Conservation (phyloP, 805 yeast species). For the Teunomyces cretensis region DNA sequence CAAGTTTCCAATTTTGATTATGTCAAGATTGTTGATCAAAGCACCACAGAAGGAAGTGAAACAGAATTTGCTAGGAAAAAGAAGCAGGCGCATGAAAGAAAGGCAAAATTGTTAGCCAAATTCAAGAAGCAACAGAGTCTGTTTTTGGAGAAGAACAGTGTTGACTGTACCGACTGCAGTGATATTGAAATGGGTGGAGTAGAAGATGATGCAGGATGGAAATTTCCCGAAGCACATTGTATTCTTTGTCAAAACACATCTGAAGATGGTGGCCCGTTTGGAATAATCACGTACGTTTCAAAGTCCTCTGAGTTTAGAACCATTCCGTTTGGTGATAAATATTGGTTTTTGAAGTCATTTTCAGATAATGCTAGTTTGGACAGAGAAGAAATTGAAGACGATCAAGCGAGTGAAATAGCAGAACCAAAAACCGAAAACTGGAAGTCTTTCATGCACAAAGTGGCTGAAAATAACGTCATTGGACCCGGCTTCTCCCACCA, state of each 20-base stretch:
- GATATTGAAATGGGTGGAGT: slow-evolving; percentile 45
- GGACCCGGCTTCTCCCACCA: slow-evolving; percentile 71
- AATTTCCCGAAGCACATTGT: slow-evolving; percentile 72
- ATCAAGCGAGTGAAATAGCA: slow-evolving; percentile 11
- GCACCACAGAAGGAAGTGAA: slow-evolving; percentile 15
- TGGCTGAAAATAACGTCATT: slow-evolving; percentile 43
- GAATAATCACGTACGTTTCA: slow-evolving; percentile 64
- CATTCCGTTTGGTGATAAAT: slow-evolving; percentile 60
- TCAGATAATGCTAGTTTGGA: slow-evolving; percentile 46
- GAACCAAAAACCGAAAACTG: slow-evolving; percentile 29
- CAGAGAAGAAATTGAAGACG: slow-evolving; percentile 24
- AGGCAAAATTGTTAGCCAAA: slow-evolving; percentile 69
- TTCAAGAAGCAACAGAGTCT: slow-evolving; percentile 75
- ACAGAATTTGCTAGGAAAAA: slow-evolving; percentile 59
- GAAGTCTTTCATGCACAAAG: slow-evolving; percentile 33
- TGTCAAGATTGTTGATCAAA: slow-evolving; percentile 16
- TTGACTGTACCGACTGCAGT: slow-evolving; percentile 26
- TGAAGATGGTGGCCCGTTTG: slow-evolving; percentile 65
- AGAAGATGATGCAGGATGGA: slow-evolving; percentile 48
- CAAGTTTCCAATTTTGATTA: slow-evolving; percentile 25
- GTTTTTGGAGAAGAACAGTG: slow-evolving; percentile 59
- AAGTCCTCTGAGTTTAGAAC: slow-evolving; percentile 60
- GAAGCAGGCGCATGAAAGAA: slow-evolving; percentile 66
- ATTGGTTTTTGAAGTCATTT: slow-evolving; percentile 67
- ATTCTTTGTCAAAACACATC: slow-evolving; percentile 80